Conservation (phyloP, 2,329 filamentous ascomycete species). For the Aspergillus novofumigatus region DNA sequence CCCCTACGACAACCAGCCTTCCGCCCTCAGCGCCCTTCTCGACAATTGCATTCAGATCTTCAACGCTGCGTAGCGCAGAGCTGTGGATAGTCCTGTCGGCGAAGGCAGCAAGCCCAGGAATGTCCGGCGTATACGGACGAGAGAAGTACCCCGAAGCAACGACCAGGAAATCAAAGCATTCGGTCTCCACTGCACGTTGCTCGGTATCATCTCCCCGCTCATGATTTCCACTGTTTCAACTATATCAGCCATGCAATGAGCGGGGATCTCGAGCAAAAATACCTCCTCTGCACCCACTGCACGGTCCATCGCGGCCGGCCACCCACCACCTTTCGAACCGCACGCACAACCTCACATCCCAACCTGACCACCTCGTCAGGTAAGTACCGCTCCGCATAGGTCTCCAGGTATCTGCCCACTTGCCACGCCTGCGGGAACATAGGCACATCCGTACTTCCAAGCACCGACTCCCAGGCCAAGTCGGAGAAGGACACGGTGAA, state of each 20-base stretch:
- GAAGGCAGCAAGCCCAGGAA: slow-evolving; percentile 29
- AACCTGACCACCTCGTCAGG: slow-evolving; percentile 45
- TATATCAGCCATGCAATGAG: not conserved
- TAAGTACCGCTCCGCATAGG: slow-evolving; percentile 60
- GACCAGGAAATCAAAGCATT: slow-evolving; percentile 64
- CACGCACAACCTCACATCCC: slow-evolving; percentile 39
- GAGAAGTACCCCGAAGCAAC: slow-evolving; percentile 76
- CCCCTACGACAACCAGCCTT: slow-evolving; percentile 70
- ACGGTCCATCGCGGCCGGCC: slow-evolving; percentile 38
- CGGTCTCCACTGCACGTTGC: slow-evolving; percentile 12
- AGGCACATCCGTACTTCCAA: slow-evolving; percentile 43
- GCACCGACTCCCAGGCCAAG: slow-evolving; percentile 60
- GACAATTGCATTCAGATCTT: slow-evolving; percentile 18
- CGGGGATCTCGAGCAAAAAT: not conserved
- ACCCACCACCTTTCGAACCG: slow-evolving; percentile 15
- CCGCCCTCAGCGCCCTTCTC: slow-evolving; percentile 34
- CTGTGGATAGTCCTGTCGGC: slow-evolving; percentile 61
- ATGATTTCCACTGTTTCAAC: not conserved
- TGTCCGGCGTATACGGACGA: slow-evolving; percentile 51
- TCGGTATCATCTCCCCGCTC: not conserved
- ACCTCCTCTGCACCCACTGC: slow-evolving; percentile 25
- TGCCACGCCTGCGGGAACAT: slow-evolving; percentile 74
- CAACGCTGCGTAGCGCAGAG: slow-evolving; percentile 58
- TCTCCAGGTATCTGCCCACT: slow-evolving; percentile 67
- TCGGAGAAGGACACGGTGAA: slow-evolving; percentile 65